Percentiles rank a stretch among this genome's conserved stretches.
phyloP scores from a whole-genome alignment of 2,329 filamentous ascomycete genomes.

The Orbilia blumenaviensis region DNA sequence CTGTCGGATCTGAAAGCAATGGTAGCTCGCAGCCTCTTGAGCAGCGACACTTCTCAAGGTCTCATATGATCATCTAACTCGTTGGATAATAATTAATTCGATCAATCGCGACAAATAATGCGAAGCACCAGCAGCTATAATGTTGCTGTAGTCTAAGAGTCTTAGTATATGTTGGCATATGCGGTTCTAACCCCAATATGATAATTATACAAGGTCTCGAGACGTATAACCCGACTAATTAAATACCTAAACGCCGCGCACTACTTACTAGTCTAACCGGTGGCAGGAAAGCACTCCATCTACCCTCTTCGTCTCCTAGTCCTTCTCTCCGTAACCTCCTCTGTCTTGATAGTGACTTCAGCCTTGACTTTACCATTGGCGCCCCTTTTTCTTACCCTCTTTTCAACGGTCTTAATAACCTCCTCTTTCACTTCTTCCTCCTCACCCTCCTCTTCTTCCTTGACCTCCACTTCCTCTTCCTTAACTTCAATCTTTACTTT shows the following conservation, averaged over 20 bases:
- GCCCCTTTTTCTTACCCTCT: constrained; percentile 53
- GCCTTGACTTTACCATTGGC: constrained; percentile 56
- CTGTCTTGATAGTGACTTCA: constrained; percentile 53
- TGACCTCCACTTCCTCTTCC: constrained; percentile 54
- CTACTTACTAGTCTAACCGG: not conserved
- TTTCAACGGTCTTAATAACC: constrained; percentile 59
- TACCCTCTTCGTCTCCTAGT: constrained; percentile 40
- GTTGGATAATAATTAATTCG: no score
- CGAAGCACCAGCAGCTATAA: no score
- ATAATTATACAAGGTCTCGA: not conserved
- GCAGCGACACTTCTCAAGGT: no score
- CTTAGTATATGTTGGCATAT: constrained; percentile 5
- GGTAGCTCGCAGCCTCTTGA: constrained; percentile 29
- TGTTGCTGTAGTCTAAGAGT: no score
- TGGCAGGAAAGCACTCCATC: not conserved
- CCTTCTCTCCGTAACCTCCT: constrained; percentile 56
- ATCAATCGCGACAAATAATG: no score
- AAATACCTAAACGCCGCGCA: constrained; percentile 6
- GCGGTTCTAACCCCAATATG: not conserved
- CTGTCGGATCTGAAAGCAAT: constrained; percentile 25
- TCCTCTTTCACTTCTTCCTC: constrained; percentile 59
- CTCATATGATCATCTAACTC: no score
- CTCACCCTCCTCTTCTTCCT: constrained; percentile 57
- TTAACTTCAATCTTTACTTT: constrained; percentile 60
- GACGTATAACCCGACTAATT: no score